Conservation (phyloP, 768 basidiomycete species). For the Kwoniella europaea region DNA sequence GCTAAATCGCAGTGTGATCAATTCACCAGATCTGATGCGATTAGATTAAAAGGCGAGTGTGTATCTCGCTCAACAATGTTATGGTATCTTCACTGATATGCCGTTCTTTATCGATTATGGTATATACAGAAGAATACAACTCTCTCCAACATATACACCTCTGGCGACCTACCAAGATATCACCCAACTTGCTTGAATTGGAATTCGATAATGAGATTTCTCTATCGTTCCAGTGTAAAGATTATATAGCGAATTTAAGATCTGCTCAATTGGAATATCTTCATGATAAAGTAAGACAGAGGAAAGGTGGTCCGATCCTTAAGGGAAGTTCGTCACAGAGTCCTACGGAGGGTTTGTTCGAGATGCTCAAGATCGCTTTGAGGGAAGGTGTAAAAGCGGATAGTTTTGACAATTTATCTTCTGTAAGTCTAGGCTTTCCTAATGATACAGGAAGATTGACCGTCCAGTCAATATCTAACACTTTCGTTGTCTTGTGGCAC, state of each 20-base stretch:
- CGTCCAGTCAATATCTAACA: neutral
- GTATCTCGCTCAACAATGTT: neutral
- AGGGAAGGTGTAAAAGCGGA: conserved; percentile 18
- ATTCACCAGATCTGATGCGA: conserved; percentile 53
- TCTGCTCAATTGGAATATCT: conserved; percentile 37
- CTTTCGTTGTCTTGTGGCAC: too few relatives aligned
- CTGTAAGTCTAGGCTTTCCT: conserved; percentile 13
- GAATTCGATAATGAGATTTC: conserved; percentile 43
- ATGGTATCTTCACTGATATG: neutral
- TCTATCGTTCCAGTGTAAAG: conserved; percentile 33
- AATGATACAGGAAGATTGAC: neutral
- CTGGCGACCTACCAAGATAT: conserved; percentile 35
- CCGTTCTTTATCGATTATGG: neutral
- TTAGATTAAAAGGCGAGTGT: conserved; percentile 53
- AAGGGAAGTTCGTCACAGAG: conserved; percentile 18
- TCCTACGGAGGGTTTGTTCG: conserved; percentile 40
- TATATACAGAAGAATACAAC: conserved; percentile 49
- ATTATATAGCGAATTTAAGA: conserved; percentile 26
- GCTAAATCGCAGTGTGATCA: conserved; percentile 54
- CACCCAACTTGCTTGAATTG: conserved; percentile 29
- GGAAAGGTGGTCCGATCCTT: conserved; percentile 8
- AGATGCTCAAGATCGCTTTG: conserved; percentile 36
- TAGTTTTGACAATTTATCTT: conserved; percentile 7
- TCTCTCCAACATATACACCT: conserved; percentile 53
- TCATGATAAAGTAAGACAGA: conserved; percentile 13